Base-by-base conservation (phyloP, 2,329 filamentous ascomycete species). In the Claviceps pazoutovae region DNA sequence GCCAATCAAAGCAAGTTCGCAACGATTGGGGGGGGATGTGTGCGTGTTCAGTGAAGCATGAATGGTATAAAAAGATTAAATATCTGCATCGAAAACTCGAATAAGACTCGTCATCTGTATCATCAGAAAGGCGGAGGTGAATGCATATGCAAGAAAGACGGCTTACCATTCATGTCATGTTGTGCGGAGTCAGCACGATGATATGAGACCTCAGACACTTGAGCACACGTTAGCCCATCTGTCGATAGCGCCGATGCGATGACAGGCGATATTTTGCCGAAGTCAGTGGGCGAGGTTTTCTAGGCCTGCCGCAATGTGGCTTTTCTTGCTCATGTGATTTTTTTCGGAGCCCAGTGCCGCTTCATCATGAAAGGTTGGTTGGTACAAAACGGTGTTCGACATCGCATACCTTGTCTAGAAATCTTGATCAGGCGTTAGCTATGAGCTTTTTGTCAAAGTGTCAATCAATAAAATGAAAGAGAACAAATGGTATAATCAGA, bases 271-370 rank as follows among this genome's bases (percentile, higher is more conserved):
- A 59, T 52, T 51, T 48, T 57, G 55, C 57, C 53, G 55, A 37
- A 61, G 72, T 95, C 89, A 95, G 89, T 91, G 86, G 89, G 87
- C 88, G 82, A 95, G 89, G 90, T 95, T 95, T 95, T 94, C 88
- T 94, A 95, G 88, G 89, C 89, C 88, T 95, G 88, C 87, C 88
- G 71, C 88, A 87, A 86, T 79, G 72, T 87, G 88, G 88, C 80
- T 85, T 80, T 82, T 89, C 86, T 58, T 66, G 75, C 89, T 88
- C 88, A 82, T 81, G 74, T 69, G 55, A 51, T 68, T 54, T 62
- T 62, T 62, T 74, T 94, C 88, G 84, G 89, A 91, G 89, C 89
- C 89, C 89, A 95, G 89, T 95, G 89, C 89, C 87, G 72, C 76
- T 86, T 88, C 86, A 89, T 91, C 86, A 87, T 80, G 60, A 11